Conservation (phyloP, 2,329 filamentous ascomycete genomes). For the Chalaropsis thielavioides region DNA sequence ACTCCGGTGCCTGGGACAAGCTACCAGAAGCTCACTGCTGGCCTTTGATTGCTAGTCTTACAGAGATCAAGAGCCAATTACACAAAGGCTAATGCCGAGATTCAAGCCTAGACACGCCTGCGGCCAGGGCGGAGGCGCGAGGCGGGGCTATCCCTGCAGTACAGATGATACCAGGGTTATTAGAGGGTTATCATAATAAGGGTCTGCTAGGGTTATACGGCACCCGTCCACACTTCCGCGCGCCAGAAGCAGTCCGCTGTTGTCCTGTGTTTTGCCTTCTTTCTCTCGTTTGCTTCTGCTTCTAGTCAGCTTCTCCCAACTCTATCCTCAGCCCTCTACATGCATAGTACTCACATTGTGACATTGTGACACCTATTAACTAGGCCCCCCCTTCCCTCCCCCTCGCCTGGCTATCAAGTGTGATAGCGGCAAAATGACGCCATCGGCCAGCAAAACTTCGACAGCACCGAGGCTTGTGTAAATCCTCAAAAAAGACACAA, state of each 20-base stretch:
- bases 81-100: not conserved
- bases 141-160: not conserved
- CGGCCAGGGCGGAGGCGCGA: not conserved
- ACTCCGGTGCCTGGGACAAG: too few relatives aligned
- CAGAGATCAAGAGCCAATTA: not conserved
- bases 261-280: too few relatives aligned
- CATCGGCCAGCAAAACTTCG: not conserved
- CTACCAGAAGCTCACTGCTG: too few relatives aligned
- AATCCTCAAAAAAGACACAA: not conserved
- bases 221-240: too few relatives aligned
- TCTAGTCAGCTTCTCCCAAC: too few relatives aligned
- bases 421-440: not conserved
- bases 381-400: not conserved
- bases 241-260: too few relatives aligned
- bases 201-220: not conserved
- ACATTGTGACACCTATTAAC: not conserved
- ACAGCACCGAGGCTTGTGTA: not conserved
- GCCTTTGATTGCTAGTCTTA: not conserved
- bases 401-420: not conserved
- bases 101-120: not conserved
- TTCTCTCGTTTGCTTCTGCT: too few relatives aligned
- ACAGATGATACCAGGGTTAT: not conserved
- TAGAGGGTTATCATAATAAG: not conserved
- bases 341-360: too few relatives aligned
- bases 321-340: too few relatives aligned